Evolutionary conservation across 139 green algal species (phyloP), one percentile per base, ranked within the genome.

Genomic region (Asterochloris sp.): DNA sequence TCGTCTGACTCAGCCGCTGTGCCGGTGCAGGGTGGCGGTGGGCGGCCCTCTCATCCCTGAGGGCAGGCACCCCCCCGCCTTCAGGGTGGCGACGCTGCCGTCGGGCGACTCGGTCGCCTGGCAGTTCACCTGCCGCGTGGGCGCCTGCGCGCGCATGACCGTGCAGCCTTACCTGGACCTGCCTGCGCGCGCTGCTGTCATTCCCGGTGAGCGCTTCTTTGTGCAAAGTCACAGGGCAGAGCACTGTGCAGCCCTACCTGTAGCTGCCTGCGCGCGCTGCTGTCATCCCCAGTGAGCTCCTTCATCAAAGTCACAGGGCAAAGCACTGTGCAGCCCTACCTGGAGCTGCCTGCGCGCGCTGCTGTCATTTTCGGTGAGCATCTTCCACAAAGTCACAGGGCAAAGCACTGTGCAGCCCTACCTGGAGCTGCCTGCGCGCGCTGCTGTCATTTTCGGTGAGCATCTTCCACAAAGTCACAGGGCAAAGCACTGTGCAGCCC

Each of bases 111-210:
- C 23, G 13, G 63, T 73, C n/a, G 16, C 62, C 0, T 80, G 76
- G 62, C 73, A 73, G 16, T 23, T 77, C 10, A 74, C n/a, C 47
- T 81, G 76, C 78, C 60, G 68, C 64, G 28, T 87, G 16, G n/a
- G 64, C 12, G 78, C n/a, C 62, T 87, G 80, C 71, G 83, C 73
- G n/a, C 62, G 73, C 62, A 23, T 87, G 21, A 73, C 38, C 13
- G 47, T 87, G 27, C 83, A 87, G 74, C 78, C 83, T 23, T 78
- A 79, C 69, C 26, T 87, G 0, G 17, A 28, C 71, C 73, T 87
- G 38, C 83, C 83, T 63, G 82, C 74, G 61, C 66, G 73, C 21
- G 29, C 54, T 24, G 27, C 64, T 21, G n/a, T 82, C 61, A 19
- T 78, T 24, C 68, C 74, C 54, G 75, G 63, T 85, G 23, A 60